Conservation (phyloP, 1,284 basidiomycete genomes). For the Tilletiaria anomala region DNA sequence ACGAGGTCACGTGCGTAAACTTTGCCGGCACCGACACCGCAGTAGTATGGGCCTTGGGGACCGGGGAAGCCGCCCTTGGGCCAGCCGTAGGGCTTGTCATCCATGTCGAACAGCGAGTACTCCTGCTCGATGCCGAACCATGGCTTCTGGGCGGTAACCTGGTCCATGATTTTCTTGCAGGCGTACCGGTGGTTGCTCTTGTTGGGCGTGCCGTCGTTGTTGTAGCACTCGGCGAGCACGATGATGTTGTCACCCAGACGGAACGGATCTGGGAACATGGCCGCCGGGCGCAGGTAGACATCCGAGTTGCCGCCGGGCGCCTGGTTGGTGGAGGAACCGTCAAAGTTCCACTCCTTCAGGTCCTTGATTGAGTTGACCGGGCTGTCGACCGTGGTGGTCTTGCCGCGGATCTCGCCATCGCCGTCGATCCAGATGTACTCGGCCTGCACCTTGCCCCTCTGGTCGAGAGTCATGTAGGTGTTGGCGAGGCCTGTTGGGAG, state of each 20-base stretch:
- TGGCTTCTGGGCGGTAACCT: constrained; percentile 45
- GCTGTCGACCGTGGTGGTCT: constrained; percentile 54
- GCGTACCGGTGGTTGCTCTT: constrained; percentile 63
- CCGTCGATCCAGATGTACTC: constrained; percentile 40
- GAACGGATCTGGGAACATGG: constrained; percentile 99
- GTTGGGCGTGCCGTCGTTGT: constrained; percentile 97
- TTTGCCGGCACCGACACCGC: constrained; percentile 92
- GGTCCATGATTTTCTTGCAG: constrained; percentile 34
- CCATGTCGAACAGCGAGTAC: constrained; percentile 91
- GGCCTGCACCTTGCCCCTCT: constrained; percentile 29
- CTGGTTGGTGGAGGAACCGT: constrained; percentile 55
- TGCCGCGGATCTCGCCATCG: constrained; percentile 43
- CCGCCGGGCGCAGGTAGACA: constrained; percentile 89
- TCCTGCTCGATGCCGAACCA: constrained; percentile 99
- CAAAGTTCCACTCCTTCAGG: constrained; percentile 96
- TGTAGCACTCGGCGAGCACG: constrained; percentile 71
- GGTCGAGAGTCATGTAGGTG: constrained; percentile 29
- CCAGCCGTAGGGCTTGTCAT: constrained; percentile 87
- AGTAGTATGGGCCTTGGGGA: constrained; percentile 99
- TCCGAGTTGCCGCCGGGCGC: constrained; percentile 77
- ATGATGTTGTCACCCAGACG: constrained; percentile 62
- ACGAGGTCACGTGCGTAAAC: constrained; percentile 97
- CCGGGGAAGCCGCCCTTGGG: constrained; percentile 84
- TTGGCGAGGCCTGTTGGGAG: constrained; percentile 21
- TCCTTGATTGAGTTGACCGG: constrained; percentile 54